Evolutionary conservation across 306 rosid genomes (phyloP).

Genomic region (Cucumis hystrix): DNA sequence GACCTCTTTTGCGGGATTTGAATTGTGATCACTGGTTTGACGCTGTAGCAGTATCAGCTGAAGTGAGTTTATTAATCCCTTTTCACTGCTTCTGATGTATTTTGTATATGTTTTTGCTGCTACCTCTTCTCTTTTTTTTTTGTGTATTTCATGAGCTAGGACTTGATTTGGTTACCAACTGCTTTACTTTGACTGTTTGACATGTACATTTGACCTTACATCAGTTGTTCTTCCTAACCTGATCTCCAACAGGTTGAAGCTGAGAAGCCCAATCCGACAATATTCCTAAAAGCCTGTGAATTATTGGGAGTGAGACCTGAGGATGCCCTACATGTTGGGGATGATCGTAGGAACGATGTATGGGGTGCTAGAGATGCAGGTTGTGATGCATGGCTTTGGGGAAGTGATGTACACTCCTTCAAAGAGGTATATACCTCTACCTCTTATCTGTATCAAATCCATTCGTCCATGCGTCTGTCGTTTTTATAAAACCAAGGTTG

Average conservation of each 20-base stretch:
- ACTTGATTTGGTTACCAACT: not conserved
- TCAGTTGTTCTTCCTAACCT: not conserved
- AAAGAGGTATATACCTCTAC: slow-evolving; percentile 53
- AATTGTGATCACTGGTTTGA: slow-evolving; percentile 91
- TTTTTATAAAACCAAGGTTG: not conserved
- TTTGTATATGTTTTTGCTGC: not conserved
- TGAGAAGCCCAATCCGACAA: slow-evolving; percentile 96
- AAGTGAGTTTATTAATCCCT: slow-evolving; percentile 28
- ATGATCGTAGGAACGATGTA: slow-evolving; percentile 83
- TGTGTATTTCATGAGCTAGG: not conserved
- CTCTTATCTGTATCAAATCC: not conserved
- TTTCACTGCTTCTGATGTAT: not conserved
- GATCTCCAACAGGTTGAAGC: slow-evolving; percentile 53
- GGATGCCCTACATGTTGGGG: slow-evolving; percentile 93
- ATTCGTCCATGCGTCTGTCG: not conserved
- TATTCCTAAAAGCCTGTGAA: slow-evolving; percentile 93
- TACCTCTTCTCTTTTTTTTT: not conserved
- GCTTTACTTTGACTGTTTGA: not conserved
- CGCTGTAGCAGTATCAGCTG: slow-evolving; percentile 96
- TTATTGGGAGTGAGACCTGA: slow-evolving; percentile 72
- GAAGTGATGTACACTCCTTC: slow-evolving; percentile 89
- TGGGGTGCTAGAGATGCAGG: slow-evolving; percentile 99
- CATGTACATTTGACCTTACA: not conserved
- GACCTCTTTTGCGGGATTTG: slow-evolving; percentile 67
- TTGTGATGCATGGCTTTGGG: slow-evolving; percentile 99